Conservation (phyloP, 2,329 filamentous ascomycete genomes). For the Alternaria dauci region DNA sequence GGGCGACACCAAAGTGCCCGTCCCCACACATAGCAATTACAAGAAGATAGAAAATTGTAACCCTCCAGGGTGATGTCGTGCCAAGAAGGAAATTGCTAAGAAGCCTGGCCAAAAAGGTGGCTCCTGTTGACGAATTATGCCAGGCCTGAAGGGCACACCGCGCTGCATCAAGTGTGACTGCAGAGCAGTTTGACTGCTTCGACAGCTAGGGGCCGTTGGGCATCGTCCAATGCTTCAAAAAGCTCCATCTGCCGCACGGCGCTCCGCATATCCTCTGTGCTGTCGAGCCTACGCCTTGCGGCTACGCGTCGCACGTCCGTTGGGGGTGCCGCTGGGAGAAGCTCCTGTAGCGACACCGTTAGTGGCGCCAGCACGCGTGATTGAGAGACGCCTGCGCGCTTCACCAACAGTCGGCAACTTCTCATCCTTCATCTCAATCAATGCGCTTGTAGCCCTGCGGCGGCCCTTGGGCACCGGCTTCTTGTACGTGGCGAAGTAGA, state of each 20-base stretch:
- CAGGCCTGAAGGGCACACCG: background rate
- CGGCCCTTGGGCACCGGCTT: slow-evolving; percentile 78
- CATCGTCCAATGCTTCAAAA: background rate
- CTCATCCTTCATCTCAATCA: slow-evolving; percentile 83
- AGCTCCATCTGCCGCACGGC: slow-evolving; percentile 4
- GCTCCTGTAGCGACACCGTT: slow-evolving; percentile 53
- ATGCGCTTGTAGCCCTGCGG: slow-evolving; percentile 81
- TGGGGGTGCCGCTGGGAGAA: slow-evolving; percentile 59
- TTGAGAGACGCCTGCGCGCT: slow-evolving; percentile 59
- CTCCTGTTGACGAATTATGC: slow-evolving; percentile 8
- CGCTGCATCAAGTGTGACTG: background rate
- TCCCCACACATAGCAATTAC: slow-evolving; percentile 33
- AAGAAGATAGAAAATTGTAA: slow-evolving; percentile 28
- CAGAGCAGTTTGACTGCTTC: background rate
- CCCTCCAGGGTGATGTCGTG: slow-evolving; percentile 10
- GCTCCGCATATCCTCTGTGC: slow-evolving; percentile 1
- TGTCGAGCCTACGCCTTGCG: slow-evolving; percentile 69
- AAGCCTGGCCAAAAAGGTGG: slow-evolving; percentile 8
- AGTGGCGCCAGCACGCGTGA: slow-evolving; percentile 53
- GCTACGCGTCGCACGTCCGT: slow-evolving; percentile 70
- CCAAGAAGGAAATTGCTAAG: slow-evolving; percentile 12
- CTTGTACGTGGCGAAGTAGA: slow-evolving; percentile 97
- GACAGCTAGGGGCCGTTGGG: background rate
- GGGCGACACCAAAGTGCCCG: slow-evolving; percentile 16
- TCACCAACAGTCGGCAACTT: slow-evolving; percentile 66